Conservation (phyloP, 2,329 filamentous ascomycete genomes). For the Fusarium drepaniforme region DNA sequence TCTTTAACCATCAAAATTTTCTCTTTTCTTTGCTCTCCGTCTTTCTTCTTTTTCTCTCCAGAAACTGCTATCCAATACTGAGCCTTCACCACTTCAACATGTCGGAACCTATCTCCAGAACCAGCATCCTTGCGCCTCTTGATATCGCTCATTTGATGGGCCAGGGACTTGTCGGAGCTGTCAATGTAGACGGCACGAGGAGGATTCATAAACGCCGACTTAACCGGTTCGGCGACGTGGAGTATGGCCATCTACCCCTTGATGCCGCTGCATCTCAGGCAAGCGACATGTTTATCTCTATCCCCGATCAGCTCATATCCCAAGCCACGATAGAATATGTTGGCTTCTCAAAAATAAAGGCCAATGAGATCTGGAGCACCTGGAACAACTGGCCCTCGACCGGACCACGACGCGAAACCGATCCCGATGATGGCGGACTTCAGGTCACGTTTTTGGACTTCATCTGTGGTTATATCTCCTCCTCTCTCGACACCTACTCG, state of each 20-base stretch:
- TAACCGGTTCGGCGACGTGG: slow-evolving; percentile 22
- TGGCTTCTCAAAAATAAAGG: slow-evolving; percentile 24
- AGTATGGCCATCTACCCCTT: slow-evolving; percentile 22
- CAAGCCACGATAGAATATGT: slow-evolving; percentile 23
- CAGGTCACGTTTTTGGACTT: slow-evolving; percentile 24
- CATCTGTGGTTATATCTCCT: slow-evolving; percentile 15
- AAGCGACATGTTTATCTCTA: slow-evolving; percentile 13
- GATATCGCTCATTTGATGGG: neutral
- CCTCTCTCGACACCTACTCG: neutral
- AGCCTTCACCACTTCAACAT: neutral
- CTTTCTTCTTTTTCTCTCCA: neutral
- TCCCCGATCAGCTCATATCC: slow-evolving; percentile 28
- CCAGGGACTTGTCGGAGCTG: neutral
- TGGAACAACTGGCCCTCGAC: slow-evolving; percentile 25
- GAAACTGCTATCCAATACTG: neutral
- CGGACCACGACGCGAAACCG: slow-evolving; percentile 19
- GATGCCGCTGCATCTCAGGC: neutral
- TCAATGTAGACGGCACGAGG: neutral
- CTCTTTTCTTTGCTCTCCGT: neutral
- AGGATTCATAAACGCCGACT: slow-evolving; percentile 32
- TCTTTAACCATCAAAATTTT: neutral
- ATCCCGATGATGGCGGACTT: slow-evolving; percentile 6
- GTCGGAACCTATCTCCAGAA: neutral
- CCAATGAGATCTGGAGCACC: slow-evolving; percentile 19
- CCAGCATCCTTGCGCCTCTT: neutral